phyloP scores from a whole-genome alignment of 2,329 filamentous ascomycete genomes.

The Microcyclospora tardicrescens region DNA sequence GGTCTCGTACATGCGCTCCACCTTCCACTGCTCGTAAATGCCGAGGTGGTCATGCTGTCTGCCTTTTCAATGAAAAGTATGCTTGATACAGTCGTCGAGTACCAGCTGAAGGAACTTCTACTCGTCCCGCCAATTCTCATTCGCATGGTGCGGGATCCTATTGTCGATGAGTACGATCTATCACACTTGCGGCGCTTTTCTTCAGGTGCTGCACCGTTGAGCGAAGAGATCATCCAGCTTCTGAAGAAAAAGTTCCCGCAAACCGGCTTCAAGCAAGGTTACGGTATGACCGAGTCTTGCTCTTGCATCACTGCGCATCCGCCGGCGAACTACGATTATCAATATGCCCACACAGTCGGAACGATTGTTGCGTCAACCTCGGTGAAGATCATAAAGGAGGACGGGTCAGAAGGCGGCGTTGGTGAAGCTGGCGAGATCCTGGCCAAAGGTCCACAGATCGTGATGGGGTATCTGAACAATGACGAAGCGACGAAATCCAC shows the following conservation, averaged over 20 bases:
- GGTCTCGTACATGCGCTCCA: constrained; percentile 50
- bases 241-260: constrained; percentile 44
- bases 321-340: constrained; percentile 41
- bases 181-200: constrained; percentile 43
- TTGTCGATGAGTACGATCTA: constrained; percentile 45
- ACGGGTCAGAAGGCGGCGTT: constrained; percentile 40
- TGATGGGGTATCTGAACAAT: constrained; percentile 26
- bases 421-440: constrained; percentile 39
- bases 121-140: constrained; percentile 51
- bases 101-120: constrained; percentile 43
- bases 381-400: constrained; percentile 45
- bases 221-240: constrained; percentile 43
- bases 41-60: constrained; percentile 53
- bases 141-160: constrained; percentile 43
- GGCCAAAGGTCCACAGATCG: constrained; percentile 24
- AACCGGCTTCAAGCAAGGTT: constrained; percentile 51
- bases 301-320: constrained; percentile 51
- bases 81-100: constrained; percentile 39
- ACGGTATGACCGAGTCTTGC: constrained; percentile 57
- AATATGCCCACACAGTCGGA: constrained; percentile 45
- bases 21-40: constrained; percentile 49
- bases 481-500: constrained; percentile 27
- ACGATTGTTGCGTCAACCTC: constrained; percentile 46
- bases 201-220: constrained; percentile 48
- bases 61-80: constrained; percentile 49